Base-by-base conservation (phyloP, 768 basidiomycete genomes). In the Mycena alexandri region DNA sequence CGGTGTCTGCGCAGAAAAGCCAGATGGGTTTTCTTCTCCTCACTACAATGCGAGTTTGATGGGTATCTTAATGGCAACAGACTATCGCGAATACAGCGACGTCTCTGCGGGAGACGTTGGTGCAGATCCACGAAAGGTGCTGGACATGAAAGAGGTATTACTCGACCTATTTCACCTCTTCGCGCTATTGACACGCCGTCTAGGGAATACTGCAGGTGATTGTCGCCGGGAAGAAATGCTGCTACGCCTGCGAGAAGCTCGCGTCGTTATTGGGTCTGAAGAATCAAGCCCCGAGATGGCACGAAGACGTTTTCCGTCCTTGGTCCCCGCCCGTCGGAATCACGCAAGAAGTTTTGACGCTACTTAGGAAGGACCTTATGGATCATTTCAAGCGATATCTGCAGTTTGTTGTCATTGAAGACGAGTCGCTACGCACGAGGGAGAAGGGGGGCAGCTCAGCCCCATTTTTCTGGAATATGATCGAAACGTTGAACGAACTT, bases 231-330 rank as follows among this genome's bases (percentile, higher is more conserved):
- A 59, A 58, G 29, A 59, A 42, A 36, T 65, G 64, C 56, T 65
- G 64, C 48, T 65, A 65, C 50, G 29, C 56, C 42, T 65, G 64
- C 42, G 50, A 65, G 11, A 58, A 58, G 41, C 29, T 65, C 22
- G 57, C 48, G 38, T 51, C 41, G 19, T 34, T 65, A 12, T 38
- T 65, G 19, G 24, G 47, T 44, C 38, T 36, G 17, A 52, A 11
- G 21, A 48, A 61, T n/a, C 25, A 34, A 25, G 5, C 60, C 33
- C 13, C 17, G 38, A 38, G 10, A 19, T 25, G 47, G 17, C 42
- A 12, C 63, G 48, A 24, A n/a, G 48, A n/a, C 16, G 25, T 53
- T 17, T 65, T 65, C 19, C 47, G 34, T 25, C 64, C 64, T 43
- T 65, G 64, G 64, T 34, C 64, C 34, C 64, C 64, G 41, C 64